Base-by-base conservation (phyloP, 495 filamentous ascomycete genomes). In the Talaromyces thailandensis region DNA sequence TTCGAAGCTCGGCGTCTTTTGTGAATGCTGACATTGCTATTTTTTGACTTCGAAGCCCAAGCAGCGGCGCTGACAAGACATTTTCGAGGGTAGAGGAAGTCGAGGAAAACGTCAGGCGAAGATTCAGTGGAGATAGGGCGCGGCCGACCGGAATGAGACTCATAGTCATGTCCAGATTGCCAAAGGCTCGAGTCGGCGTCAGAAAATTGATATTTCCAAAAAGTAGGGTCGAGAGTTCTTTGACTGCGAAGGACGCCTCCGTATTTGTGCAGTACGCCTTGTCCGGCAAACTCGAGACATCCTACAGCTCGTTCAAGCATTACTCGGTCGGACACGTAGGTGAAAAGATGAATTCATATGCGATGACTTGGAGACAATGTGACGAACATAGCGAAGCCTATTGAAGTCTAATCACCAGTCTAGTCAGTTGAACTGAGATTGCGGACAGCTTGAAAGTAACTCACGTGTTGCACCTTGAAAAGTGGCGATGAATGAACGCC, bases 301-400 rank as follows among this genome's bases (percentile, higher is more conserved):
- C 83, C 82, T 63, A 85, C 84, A 60, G 87, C 88, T 73, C 87
- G 88, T 87, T 95, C 90, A 75, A 93, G 87, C 91, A 95, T 95
- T 69, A 79, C 76, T 32, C 74, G 77, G 66, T 85, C 77, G 48
- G 79, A 73, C 53, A 77, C 81, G 63, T 73, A 71, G 61, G 72
- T 64, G 64, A 6, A n/a, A 69, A 18, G 24, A 67, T 61, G n/a
- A 25, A 48, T 4, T 66, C 35, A 53, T 29, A 21, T n/a, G 29
- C 14, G 28, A 61, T 9, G 5, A 21, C 32, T 50, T 51, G 11
- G 40, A 35, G 29, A n/a, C 7, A 28, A 26, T 26, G 57, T 43
- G 57, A 21, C 5, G 29, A 57, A 35, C 51, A 55, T 55, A 55
- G 26, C 51, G 51, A 28, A 55, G 26, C 23, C 6, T 55, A 24